Evolutionary conservation across 768 basidiomycete species (phyloP).

Genomic region (Boletus barrowsii): DNA sequence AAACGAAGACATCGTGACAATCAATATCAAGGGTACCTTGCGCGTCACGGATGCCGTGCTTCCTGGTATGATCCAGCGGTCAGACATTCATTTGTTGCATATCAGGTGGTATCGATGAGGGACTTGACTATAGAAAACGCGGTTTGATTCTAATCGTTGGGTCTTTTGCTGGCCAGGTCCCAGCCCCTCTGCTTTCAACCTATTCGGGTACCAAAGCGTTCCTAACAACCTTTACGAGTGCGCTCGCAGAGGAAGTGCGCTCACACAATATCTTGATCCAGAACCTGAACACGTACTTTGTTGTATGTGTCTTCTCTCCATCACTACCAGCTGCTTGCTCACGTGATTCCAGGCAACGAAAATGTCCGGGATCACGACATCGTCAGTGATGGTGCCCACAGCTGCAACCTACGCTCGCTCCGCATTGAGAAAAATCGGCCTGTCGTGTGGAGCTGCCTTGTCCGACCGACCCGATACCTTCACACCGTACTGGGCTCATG

Average conservation of each 20-base stretch:
- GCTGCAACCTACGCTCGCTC: conserved; percentile 74
- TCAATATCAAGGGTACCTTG: conserved; percentile 83
- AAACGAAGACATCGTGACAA: conserved; percentile 76
- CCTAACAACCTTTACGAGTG: conserved; percentile 79
- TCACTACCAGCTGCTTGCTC: neutral
- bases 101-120: neutral
- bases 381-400: conserved; percentile 68
- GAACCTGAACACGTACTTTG: conserved; percentile 90
- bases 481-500: conserved; percentile 91
- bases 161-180: conserved; percentile 85
- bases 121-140: conserved; percentile 56
- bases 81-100: conserved; percentile 6
- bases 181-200: conserved; percentile 90
- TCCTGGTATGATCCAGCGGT: conserved; percentile 81
- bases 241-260: conserved; percentile 80
- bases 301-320: conserved; percentile 51
- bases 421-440: conserved; percentile 70
- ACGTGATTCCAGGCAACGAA: conserved; percentile 66
- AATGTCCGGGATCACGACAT: conserved; percentile 85
- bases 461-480: conserved; percentile 68
- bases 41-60: conserved; percentile 77
- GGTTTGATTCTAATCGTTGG: conserved; percentile 90
- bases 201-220: conserved; percentile 94
- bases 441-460: conserved; percentile 73
- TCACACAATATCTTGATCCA: conserved; percentile 74